Evolutionary conservation across 305 asterid genomes (phyloP).

Genomic region (Solanum hybrid): DNA sequence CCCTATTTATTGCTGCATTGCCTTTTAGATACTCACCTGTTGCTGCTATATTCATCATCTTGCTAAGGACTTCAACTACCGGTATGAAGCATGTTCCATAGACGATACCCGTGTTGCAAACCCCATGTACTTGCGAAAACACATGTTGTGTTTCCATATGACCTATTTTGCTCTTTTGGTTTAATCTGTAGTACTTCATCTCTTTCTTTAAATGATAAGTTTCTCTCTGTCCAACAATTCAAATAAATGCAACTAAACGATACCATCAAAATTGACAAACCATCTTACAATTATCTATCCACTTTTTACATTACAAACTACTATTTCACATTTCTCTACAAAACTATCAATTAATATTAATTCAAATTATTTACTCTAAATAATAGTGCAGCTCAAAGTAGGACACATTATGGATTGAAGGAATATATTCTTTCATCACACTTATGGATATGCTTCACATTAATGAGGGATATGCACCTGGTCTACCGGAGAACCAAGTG

Average conservation of each 20-base stretch:
- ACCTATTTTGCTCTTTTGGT: not conserved
- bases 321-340: not conserved
- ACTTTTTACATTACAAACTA: not conserved
- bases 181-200: not conserved
- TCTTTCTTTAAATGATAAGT: not conserved
- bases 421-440: not conserved
- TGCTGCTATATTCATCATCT: not conserved
- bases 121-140: not conserved
- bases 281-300: not conserved
- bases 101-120: not conserved
- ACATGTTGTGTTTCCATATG: not conserved
- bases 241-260: not conserved
- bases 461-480: constrained; percentile 22
- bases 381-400: not conserved
- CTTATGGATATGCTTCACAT: not conserved
- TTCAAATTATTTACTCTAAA: not conserved
- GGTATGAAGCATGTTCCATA: not conserved
- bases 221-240: not conserved
- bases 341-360: not conserved
- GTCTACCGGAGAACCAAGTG: constrained; percentile 23
- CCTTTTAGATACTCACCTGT: not conserved
- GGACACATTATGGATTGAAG: not conserved
- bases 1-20: not conserved
- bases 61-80: not conserved
- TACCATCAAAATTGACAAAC: not conserved